Conservation (phyloP, 768 basidiomycete species). For the Leccinum subtestaceum region DNA sequence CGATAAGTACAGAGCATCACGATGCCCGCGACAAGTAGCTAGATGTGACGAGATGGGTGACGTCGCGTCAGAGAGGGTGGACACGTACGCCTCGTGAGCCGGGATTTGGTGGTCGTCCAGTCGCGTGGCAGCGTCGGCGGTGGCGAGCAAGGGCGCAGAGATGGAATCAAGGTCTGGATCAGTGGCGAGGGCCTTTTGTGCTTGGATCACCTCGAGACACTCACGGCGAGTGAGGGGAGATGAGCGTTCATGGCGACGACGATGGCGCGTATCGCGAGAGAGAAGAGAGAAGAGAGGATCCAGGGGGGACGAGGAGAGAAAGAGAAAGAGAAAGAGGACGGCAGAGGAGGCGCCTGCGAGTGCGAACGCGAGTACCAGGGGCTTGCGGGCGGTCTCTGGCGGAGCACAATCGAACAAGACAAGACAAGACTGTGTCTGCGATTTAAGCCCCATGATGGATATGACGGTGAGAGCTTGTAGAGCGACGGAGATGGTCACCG, state of each 20-base stretch:
- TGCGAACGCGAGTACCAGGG: constrained; percentile 36
- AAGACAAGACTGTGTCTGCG: constrained; percentile 74
- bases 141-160: constrained; percentile 38
- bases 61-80: constrained; percentile 62
- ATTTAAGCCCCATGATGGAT: constrained; percentile 75
- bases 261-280: constrained; percentile 65
- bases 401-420: too few relatives aligned
- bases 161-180: constrained; percentile 15
- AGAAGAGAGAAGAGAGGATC: constrained; percentile 61
- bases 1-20: constrained; percentile 42
- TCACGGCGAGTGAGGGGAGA: constrained; percentile 71
- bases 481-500: constrained; percentile 70
- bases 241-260: constrained; percentile 92
- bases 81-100: constrained; percentile 46
- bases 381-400: constrained; percentile 56
- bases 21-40: constrained; percentile 82
- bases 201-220: constrained; percentile 52
- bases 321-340: constrained; percentile 64
- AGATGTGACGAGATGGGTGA: constrained; percentile 79
- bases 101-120: constrained; percentile 3
- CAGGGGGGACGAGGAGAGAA: constrained; percentile 62
- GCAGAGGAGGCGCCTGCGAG: constrained; percentile 66
- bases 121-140: background rate
- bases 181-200: constrained; percentile 26
- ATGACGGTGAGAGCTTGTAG: constrained; percentile 90